Base-by-base conservation (phyloP, 2,329 filamentous ascomycete genomes). In the Xylaria arbuscula region DNA sequence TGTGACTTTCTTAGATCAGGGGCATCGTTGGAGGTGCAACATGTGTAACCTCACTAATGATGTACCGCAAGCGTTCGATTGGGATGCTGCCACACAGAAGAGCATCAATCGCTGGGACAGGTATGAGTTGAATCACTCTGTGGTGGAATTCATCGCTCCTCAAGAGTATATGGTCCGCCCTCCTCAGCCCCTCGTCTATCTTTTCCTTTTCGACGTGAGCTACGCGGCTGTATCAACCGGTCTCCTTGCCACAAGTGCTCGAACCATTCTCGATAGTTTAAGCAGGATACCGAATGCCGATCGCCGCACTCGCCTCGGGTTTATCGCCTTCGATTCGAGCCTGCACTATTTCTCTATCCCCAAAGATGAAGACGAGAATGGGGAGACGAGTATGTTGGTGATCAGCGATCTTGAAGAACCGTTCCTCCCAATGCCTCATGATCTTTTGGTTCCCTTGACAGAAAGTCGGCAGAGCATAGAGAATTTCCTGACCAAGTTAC, bases 101-200 rank as follows among this genome's bases (percentile, higher is more conserved):
- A 92, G 90, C 61, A 91, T 97, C 59, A 95, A 99, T 79, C 87
- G 96, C 78, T 97, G 96, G 92, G 91, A 97, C 80, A 88, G 96
- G 75, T 88, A 93, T 47, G 96, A 99, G 79, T 86, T 99, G 69
- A 99, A 99, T 83, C 92, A 98, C 78, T 88, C 94, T n/a, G 94
- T 98, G 42, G 94, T 97, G 69, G 96, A 99, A 78, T 99, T 98
- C 78, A 93, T 99, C 73, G 96, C 96, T 13, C 96, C 96, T 1
- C 96, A 99, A 81, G 96, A 99, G 82, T 99, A 99, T 82, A 99
- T 99, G 96, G 96, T 99, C 42, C 92, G 96, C 69, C 94, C 96
- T 65, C 96, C 96, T 53, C 95, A 97, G 81, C 96, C 96, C 47
- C 86, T 98, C 47, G 95, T 98, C 47, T 98, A 98, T 79, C 87